phyloP scores from a whole-genome alignment of 2,329 filamentous ascomycete species.

The Capronia coronata region DNA sequence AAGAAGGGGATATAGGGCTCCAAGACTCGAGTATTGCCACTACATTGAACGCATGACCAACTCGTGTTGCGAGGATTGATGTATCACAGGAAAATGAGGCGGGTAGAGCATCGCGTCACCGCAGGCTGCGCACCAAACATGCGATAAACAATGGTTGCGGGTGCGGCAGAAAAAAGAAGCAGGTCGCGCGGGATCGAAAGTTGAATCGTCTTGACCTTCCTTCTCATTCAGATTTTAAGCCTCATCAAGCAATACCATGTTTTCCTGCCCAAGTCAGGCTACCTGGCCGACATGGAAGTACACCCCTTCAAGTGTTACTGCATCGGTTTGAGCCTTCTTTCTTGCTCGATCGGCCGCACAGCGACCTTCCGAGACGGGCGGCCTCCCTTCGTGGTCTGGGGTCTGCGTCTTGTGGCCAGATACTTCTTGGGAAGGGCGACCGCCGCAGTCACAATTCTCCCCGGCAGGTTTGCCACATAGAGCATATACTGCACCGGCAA shows the following conservation, averaged over 20 bases:
- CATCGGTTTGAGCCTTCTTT: conserved; percentile 11
- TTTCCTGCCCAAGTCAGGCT: neutral
- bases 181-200: neutral
- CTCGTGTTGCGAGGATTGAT: neutral
- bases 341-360: conserved; percentile 10
- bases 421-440: conserved; percentile 13
- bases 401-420: conserved; percentile 9
- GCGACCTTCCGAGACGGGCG: conserved; percentile 8
- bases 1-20: neutral
- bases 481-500: conserved; percentile 34
- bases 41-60: neutral
- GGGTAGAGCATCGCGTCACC: neutral
- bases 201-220: neutral
- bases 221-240: neutral
- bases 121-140: neutral
- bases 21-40: neutral
- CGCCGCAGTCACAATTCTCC: conserved; percentile 23
- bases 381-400: conserved; percentile 6
- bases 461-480: conserved; percentile 32
- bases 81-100: neutral
- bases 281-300: neutral
- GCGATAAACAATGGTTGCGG: neutral
- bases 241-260: neutral
- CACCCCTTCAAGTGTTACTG: neutral
- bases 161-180: neutral